Base-by-base conservation (phyloP, 2,329 filamentous ascomycete genomes). In the Claviceps paspali region DNA sequence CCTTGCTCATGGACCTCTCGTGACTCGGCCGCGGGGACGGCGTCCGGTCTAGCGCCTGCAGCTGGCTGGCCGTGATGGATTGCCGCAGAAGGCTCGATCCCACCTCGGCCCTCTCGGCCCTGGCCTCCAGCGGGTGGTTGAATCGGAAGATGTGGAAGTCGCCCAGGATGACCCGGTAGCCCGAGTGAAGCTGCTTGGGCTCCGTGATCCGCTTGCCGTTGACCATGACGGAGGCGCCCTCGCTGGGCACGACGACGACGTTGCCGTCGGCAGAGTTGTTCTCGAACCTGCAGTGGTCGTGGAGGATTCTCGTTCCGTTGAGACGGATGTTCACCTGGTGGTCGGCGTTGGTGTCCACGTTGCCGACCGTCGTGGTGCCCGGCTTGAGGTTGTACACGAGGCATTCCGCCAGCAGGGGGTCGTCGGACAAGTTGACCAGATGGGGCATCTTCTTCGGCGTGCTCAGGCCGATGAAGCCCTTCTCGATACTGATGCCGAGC, bases 391-490 rank as follows among this genome's bases (percentile, higher is more conserved):
- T 98, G 63, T 98, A 98, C 28, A 98, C 85, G 40, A 98, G 65
- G 60, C 91, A 98, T 62, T 98, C 91, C 5, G 88, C 87, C 31
- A 98, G 70, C 23, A 98, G 67, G 7, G 91, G 91, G 52, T 91
- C 83, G 53, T 91, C 83, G n/a, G 87, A 95, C 47, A 98, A 63
- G 56, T 98, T 98, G 60, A 98, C 91, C 60, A 98, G 63, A 75
- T 98, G 91, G 7, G 91, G 91, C 84, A 96, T 98, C 62, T 95
- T 95, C 64, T 98, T 98, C 1, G 91, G 91, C 15, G 87, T 96
- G 42, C 85, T 88, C 43, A 98, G 65, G 11, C 91, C 91, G 43
- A 98, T 79, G 52, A 95, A 95, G 6, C 91, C 91, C 58, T 98
- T 98, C 55, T 98, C 91, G 47, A 98, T 98, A 58, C 87, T 96